A percentile compares a stretch with the other conserved stretches of the same genome.
phyloP scores from a whole-genome alignment of 306 rosid species.

The Inga oerstediana region DNA sequence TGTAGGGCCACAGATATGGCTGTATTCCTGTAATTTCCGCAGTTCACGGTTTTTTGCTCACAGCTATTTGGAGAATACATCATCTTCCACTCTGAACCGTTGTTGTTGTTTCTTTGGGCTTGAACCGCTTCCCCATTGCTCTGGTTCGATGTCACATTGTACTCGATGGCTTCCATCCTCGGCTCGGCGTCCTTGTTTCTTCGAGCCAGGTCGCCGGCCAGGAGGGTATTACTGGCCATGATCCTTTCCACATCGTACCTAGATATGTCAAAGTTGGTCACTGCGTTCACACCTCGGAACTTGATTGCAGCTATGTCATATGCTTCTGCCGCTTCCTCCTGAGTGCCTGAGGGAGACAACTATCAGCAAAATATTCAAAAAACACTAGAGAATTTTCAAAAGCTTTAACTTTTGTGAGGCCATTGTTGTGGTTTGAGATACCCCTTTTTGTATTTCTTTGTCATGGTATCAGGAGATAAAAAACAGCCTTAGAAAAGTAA shows the following conservation, averaged over 20 bases:
- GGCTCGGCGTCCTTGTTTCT: constrained; percentile 57
- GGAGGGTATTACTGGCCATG: constrained; percentile 83
- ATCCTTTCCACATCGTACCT: constrained; percentile 87
- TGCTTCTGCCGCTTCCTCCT: constrained; percentile 99
- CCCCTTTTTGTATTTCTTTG: constrained; percentile 7
- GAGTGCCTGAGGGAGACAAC: constrained; percentile 63
- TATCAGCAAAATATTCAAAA: not conserved
- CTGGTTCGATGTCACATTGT: constrained; percentile 33
- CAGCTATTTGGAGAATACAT: constrained; percentile 36
- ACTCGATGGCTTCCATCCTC: constrained; percentile 38
- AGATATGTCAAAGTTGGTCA: constrained; percentile 88
- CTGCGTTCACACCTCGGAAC: constrained; percentile 87
- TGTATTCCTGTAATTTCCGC: constrained; percentile 49
- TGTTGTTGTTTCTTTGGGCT: constrained; percentile 17
- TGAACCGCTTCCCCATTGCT: constrained; percentile 38
- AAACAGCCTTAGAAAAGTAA: constrained; percentile 59
- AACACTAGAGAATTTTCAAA: not conserved
- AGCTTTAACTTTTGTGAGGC: constrained; percentile 28
- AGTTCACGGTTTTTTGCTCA: constrained; percentile 44
- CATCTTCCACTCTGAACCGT: constrained; percentile 61
- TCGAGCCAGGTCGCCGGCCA: constrained; percentile 78
- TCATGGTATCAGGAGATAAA: not conserved
- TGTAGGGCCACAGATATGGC: constrained; percentile 63
- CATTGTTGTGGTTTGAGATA: not conserved
- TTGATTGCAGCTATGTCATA: constrained; percentile 95